Percentiles rank a stretch among this genome's conserved stretches.
Conservation (phyloP, 2,329 filamentous ascomycete species). For the Colletotrichum shisoi region DNA sequence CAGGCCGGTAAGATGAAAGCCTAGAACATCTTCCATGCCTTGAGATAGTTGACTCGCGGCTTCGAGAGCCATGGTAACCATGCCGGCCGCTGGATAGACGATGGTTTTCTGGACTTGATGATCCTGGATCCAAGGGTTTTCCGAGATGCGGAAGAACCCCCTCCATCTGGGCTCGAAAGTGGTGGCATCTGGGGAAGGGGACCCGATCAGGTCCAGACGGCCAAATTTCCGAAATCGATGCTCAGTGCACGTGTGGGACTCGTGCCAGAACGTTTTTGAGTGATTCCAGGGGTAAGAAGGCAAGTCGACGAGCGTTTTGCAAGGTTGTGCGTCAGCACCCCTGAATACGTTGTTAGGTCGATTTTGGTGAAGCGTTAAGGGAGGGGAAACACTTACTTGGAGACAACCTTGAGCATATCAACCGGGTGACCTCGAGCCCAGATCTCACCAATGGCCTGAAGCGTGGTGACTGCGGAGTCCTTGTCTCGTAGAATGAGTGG, state of each 20-base stretch:
- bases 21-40: conserved; percentile 42
- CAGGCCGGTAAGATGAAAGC: conserved; percentile 57
- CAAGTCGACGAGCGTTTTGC: conserved; percentile 52
- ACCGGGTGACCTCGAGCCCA: conserved; percentile 50
- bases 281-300: conserved; percentile 66
- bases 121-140: conserved; percentile 62
- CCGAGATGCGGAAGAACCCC: conserved; percentile 57
- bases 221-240: conserved; percentile 56
- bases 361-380: no score
- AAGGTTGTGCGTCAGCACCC: conserved; percentile 1
- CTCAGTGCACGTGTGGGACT: conserved; percentile 56
- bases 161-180: conserved; percentile 59
- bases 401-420: conserved; percentile 47
- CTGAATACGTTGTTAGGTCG: conserved; percentile 28
- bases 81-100: conserved; percentile 61
- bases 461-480: conserved; percentile 42
- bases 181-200: conserved; percentile 54
- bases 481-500: conserved; percentile 45
- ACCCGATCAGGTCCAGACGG: conserved; percentile 61
- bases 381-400: conserved; percentile 32
- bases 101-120: conserved; percentile 61
- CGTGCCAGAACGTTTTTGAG: conserved; percentile 61
- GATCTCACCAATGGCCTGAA: conserved; percentile 48
- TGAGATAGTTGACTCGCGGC: conserved; percentile 53
- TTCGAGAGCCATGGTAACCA: conserved; percentile 60